phyloP scores from a whole-genome alignment of 441 rosid genomes.

The Erysimum cheiri region DNA sequence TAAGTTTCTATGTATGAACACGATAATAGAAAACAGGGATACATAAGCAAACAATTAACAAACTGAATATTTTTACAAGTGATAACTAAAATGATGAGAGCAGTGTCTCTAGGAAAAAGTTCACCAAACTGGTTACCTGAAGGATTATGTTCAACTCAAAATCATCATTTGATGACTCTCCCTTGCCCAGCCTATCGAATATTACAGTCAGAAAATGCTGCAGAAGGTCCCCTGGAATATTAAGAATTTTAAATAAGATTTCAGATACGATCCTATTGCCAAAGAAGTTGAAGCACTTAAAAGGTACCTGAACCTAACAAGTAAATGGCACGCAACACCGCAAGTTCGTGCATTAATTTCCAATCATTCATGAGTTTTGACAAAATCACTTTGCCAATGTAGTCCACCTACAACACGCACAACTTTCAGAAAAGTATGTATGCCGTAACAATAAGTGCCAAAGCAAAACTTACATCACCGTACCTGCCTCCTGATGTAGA shows the following conservation, averaged over 20 bases:
- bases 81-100: constrained; percentile 10
- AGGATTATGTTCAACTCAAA: constrained; percentile 87
- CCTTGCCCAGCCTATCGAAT: constrained; percentile 80
- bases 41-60: constrained; percentile 4
- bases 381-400: constrained; percentile 74
- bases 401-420: constrained; percentile 67
- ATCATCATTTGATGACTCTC: constrained; percentile 92
- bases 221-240: constrained; percentile 85
- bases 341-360: constrained; percentile 95
- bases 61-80: not conserved
- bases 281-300: constrained; percentile 35
- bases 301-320: constrained; percentile 90
- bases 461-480: constrained; percentile 32
- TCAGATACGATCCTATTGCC: constrained; percentile 32
- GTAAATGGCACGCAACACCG: constrained; percentile 91
- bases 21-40: constrained; percentile 1
- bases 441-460: constrained; percentile 22
- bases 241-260: constrained; percentile 29
- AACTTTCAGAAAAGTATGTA: constrained; percentile 27
- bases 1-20: not conserved
- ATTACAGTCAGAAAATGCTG: constrained; percentile 88
- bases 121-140: constrained; percentile 60
- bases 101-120: constrained; percentile 2
- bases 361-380: constrained; percentile 91
- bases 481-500: constrained; percentile 87